Percentiles rank a stretch among this genome's conserved stretches.
These are phyloP conservation scores for Malassezia dermatis DNA, from an alignment of 1,284 basidiomycete species.

Conservation along the genomic window DNA sequence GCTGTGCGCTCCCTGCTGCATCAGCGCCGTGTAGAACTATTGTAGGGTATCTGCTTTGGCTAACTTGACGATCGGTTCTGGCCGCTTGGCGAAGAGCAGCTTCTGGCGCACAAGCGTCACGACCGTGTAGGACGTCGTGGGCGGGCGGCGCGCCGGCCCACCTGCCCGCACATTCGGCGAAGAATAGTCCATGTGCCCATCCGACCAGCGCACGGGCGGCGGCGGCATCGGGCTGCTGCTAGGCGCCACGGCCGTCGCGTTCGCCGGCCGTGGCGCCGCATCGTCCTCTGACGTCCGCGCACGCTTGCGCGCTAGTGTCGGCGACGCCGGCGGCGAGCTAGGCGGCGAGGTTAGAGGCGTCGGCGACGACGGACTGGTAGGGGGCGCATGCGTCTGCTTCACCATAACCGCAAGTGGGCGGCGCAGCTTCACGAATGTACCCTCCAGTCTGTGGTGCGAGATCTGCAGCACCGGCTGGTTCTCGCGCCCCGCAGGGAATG, in stretches of 20 bases:
- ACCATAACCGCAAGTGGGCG: constrained; percentile 35
- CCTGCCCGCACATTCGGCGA: constrained; percentile 2
- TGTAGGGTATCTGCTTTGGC: constrained; percentile 17
- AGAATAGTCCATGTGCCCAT: constrained; percentile 16
- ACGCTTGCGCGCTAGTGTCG: constrained; percentile 10
- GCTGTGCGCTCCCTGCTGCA: constrained; percentile 29
- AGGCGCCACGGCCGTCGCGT: neutral
- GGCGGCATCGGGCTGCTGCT: constrained; percentile 21
- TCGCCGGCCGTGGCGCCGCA: neutral
- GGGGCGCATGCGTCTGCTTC: constrained; percentile 17
- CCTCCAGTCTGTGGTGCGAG: constrained; percentile 79
- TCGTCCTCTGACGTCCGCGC: neutral
- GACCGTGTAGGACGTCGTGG: constrained; percentile 22
- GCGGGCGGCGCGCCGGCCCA: neutral
- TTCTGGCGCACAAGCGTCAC: constrained; percentile 39
- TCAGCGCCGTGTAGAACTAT: constrained; percentile 25
- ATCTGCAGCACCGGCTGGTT: constrained; percentile 68
- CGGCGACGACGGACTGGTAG: neutral
- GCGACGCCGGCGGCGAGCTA: constrained; percentile 1
- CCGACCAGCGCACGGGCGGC: constrained; percentile 7
- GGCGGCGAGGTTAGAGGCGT: neutral
- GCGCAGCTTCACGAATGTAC: constrained; percentile 61
- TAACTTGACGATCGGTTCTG: constrained; percentile 33
- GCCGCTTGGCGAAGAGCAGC: constrained; percentile 36
- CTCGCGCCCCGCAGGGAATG: constrained; percentile 44